These are phyloP conservation scores for Blakeslea trispora DNA, from an alignment of 371 early-diverging fungal genomes.

Conservation along the genomic window DNA sequence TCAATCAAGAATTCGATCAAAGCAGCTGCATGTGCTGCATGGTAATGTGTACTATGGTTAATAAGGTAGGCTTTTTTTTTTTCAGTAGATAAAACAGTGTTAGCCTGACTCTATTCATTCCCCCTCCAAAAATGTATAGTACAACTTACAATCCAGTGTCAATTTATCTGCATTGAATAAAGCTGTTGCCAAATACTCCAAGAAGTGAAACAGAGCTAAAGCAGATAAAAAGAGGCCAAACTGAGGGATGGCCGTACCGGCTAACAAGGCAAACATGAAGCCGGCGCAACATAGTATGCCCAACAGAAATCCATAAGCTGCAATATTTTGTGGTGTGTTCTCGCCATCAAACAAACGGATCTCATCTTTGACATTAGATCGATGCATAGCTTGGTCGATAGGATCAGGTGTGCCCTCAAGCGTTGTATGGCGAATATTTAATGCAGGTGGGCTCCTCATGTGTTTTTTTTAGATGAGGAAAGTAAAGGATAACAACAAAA, in stretches of 20 bases:
- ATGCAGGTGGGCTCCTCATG: background rate
- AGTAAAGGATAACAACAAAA: too few species aligned
- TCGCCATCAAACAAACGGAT: conserved; percentile 62
- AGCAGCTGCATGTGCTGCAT: conserved; percentile 68
- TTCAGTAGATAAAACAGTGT: too few species aligned
- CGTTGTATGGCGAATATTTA: background rate
- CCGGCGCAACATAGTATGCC: conserved; percentile 66
- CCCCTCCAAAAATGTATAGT: too few species aligned
- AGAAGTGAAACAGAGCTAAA: conserved; percentile 70
- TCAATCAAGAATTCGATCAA: conserved; percentile 74
- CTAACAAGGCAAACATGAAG: conserved; percentile 36
- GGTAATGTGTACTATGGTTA: conserved; percentile 76
- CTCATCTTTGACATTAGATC: conserved; percentile 16
- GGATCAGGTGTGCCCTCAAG: too few species aligned
- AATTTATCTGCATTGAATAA: conserved; percentile 66
- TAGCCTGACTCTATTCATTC: too few species aligned
- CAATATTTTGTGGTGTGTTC: conserved; percentile 76
- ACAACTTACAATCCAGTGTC: conserved; percentile 63
- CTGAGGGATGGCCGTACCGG: conserved; percentile 40
- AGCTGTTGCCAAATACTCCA: conserved; percentile 83
- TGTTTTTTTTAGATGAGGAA: too few species aligned
- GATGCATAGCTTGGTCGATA: too few species aligned
- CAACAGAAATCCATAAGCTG: conserved; percentile 63
- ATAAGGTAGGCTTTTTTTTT: conserved; percentile 66
- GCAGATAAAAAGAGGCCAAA: conserved; percentile 67